Evolutionary conservation across 116 monocot genomes (phyloP).

Genomic region (Papilionanthe hybrid): DNA sequence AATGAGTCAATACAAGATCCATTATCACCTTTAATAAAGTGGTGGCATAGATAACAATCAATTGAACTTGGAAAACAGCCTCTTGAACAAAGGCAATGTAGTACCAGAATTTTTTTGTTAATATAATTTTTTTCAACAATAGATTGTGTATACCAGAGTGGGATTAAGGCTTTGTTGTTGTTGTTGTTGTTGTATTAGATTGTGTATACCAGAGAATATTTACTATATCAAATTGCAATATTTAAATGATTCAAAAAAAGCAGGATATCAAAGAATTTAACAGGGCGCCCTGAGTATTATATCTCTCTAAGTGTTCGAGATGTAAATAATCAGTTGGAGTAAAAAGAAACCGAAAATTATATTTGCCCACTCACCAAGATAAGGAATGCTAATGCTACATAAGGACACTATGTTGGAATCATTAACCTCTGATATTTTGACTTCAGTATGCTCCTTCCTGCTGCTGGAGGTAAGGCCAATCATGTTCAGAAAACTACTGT

Average conservation of each 20-base stretch:
- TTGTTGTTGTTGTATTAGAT: no score
- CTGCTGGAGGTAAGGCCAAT: constrained; percentile 29
- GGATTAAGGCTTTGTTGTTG: no score
- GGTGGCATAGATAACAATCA: background rate
- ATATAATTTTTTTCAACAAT: background rate
- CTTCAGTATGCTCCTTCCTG: constrained; percentile 29
- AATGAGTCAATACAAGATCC: background rate
- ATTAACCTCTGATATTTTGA: constrained; percentile 49
- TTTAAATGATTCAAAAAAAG: background rate
- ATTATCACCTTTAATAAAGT: background rate
- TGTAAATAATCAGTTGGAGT: no score
- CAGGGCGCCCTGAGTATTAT: no score
- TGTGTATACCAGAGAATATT: background rate
- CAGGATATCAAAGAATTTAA: background rate
- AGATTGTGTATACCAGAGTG: no score
- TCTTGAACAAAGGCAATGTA: no score
- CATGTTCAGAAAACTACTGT: constrained; percentile 27
- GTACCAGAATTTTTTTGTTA: background rate
- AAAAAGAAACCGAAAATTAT: background rate
- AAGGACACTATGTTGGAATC: constrained; percentile 33
- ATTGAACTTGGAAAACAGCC: no score
- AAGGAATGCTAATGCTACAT: constrained; percentile 65
- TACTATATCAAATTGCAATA: background rate
- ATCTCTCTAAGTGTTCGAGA: no score
- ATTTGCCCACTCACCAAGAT: constrained; percentile 43